Conservation (phyloP, 129 eudicot species). For the sunflower (Helianthus annuus) region DNA sequence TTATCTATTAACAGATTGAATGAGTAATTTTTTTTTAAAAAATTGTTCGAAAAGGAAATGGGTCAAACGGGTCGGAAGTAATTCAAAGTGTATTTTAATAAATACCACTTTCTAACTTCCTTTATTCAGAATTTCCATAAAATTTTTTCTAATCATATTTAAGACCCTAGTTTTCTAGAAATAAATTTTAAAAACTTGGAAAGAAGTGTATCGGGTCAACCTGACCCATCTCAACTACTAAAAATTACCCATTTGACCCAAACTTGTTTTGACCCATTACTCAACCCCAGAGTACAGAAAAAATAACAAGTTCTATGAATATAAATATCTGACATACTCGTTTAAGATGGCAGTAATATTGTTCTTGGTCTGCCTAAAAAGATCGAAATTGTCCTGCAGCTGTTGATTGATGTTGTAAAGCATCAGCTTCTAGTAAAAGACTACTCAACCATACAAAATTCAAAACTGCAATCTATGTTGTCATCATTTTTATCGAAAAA, state of each 20-base stretch:
- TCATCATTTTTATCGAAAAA: background rate
- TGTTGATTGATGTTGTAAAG: conserved; percentile 37
- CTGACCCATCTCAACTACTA: background rate
- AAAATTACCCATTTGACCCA: background rate
- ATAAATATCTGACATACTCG: conserved; percentile 43
- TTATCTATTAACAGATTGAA: background rate
- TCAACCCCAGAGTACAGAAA: background rate
- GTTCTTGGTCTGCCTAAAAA: conserved; percentile 66
- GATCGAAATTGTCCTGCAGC: conserved; percentile 80
- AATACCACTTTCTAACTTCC: background rate
- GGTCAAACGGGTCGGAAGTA: background rate
- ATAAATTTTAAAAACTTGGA: background rate
- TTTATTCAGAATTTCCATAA: background rate
- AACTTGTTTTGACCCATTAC: background rate
- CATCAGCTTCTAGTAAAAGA: conserved; percentile 10
- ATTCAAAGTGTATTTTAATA: background rate
- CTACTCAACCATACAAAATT: background rate
- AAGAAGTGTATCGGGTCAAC: background rate
- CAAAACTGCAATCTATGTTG: background rate
- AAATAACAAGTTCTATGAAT: conserved; percentile 11
- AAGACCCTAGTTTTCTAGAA: background rate
- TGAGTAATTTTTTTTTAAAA: background rate
- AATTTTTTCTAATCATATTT: background rate
- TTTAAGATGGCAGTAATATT: conserved; percentile 61
- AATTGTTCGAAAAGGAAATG: background rate